Percentiles rank a stretch among this genome's conserved stretches.
phyloP scores from a whole-genome alignment of 768 basidiomycete species.

The Russula brevipes region DNA sequence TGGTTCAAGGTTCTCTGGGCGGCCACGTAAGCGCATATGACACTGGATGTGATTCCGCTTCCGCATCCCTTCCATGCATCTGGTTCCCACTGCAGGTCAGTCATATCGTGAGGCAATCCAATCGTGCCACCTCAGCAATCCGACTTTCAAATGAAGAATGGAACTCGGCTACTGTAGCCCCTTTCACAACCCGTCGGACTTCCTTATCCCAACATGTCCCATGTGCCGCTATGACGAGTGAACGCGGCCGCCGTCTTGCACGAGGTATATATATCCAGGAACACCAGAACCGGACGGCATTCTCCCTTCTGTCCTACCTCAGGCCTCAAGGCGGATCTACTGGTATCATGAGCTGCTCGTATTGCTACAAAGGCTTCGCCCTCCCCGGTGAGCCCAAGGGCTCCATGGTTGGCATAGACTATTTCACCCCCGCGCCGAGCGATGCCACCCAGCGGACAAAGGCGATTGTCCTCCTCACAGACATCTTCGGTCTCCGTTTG shows the following conservation, averaged over 20 bases:
- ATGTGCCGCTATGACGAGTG: not conserved
- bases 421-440: conserved; percentile 36
- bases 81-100: too few relatives aligned
- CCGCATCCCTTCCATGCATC: too few relatives aligned
- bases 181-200: too few relatives aligned
- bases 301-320: not conserved
- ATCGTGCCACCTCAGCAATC: too few relatives aligned
- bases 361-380: conserved; percentile 41
- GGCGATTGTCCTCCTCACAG: conserved; percentile 50
- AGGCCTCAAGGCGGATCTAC: not conserved
- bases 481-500: conserved; percentile 51
- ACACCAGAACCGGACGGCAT: not conserved
- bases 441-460: conserved; percentile 27
- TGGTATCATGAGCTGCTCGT: conserved; percentile 24
- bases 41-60: too few relatives aligned
- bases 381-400: conserved; percentile 47
- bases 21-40: too few relatives aligned
- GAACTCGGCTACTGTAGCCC: too few relatives aligned
- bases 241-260: not conserved
- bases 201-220: too few relatives aligned
- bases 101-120: too few relatives aligned
- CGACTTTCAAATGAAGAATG: too few relatives aligned
- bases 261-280: not conserved
- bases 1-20: too few relatives aligned
- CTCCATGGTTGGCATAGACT: conserved; percentile 38